These are phyloP conservation scores for Mortierella sp. DNA, from an alignment of 371 early-diverging fungal species.

Conservation along the genomic window DNA sequence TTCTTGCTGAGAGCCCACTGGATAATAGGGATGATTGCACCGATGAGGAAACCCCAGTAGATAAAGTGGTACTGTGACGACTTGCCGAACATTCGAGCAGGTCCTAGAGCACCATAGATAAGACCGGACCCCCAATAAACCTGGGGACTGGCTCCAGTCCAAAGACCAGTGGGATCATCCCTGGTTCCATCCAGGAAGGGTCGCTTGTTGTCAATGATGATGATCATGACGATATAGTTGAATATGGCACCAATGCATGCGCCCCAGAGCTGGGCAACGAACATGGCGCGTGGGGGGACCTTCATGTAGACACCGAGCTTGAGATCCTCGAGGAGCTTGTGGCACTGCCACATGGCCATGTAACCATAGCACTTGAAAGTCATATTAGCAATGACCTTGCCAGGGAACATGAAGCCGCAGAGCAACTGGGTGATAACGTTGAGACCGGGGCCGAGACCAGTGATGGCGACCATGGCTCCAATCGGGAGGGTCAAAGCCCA, in stretches of 20 bases:
- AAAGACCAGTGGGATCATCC: slow-evolving; percentile 14
- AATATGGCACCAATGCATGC: slow-evolving; percentile 53
- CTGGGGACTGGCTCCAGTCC: slow-evolving; percentile 55
- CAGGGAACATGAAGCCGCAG: slow-evolving; percentile 64
- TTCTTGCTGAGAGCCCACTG: slow-evolving; percentile 41
- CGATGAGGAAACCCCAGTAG: slow-evolving; percentile 62
- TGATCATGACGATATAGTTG: slow-evolving; percentile 56
- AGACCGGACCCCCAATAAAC: slow-evolving; percentile 19
- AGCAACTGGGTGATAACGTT: slow-evolving; percentile 75
- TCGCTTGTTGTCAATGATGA: slow-evolving; percentile 57
- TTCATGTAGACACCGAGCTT: slow-evolving; percentile 71
- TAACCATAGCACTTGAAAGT: slow-evolving; percentile 58
- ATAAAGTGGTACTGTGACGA: slow-evolving; percentile 62
- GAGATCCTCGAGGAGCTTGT: slow-evolving; percentile 53
- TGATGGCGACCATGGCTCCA: slow-evolving; percentile 76
- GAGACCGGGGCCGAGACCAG: slow-evolving; percentile 70
- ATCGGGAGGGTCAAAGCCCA: slow-evolving; percentile 76
- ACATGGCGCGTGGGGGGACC: slow-evolving; percentile 73
- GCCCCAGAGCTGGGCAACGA: slow-evolving; percentile 65
- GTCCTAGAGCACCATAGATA: slow-evolving; percentile 73
- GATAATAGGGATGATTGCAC: slow-evolving; percentile 63
- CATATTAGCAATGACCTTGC: slow-evolving; percentile 52
- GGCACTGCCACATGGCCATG: slow-evolving; percentile 59
- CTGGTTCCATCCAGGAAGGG: slow-evolving; percentile 39
- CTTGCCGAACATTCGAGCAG: slow-evolving; percentile 70